Evolutionary conservation across 169 alveolate genomes (phyloP).

Genomic region (Besnoitia besnoiti): DNA sequence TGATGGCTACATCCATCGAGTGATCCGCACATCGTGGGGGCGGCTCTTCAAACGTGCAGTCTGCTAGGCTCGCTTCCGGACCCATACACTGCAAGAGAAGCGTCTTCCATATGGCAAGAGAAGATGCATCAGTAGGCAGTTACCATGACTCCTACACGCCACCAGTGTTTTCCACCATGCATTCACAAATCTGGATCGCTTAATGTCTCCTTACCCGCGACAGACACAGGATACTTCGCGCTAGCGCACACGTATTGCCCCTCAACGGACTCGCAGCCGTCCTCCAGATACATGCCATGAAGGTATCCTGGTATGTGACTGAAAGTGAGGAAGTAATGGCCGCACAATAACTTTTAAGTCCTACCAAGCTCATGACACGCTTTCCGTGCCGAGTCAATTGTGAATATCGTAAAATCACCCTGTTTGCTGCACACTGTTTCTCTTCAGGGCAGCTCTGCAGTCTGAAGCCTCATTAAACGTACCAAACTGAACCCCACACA

Average conservation of each 20-base stretch:
- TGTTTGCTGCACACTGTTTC: constrained; percentile 54
- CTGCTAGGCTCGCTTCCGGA: constrained; percentile 75
- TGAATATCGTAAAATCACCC: constrained; percentile 80
- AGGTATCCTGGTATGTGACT: constrained; percentile 75
- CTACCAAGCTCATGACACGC: constrained; percentile 84
- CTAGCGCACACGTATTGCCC: constrained; percentile 87
- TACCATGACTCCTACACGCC: constrained; percentile 47
- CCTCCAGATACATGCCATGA: constrained; percentile 79
- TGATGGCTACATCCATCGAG: constrained; percentile 83
- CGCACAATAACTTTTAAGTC: background rate
- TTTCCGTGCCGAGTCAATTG: constrained; percentile 81
- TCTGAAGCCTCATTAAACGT: background rate
- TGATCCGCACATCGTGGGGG: constrained; percentile 79
- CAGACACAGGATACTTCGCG: constrained; percentile 79
- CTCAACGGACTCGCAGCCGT: constrained; percentile 79
- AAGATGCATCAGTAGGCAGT: background rate
- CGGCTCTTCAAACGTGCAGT: constrained; percentile 84
- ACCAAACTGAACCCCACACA: constrained; percentile 70
- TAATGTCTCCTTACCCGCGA: constrained; percentile 70
- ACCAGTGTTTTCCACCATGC: background rate
- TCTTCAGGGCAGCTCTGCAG: background rate
- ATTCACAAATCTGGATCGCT: too few species aligned
- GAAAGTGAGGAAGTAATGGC: constrained; percentile 2
- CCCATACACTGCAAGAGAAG: constrained; percentile 77
- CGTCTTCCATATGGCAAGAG: background rate